Evolutionary conservation across 371 early-diverging fungal genomes (phyloP).

Genomic region (Mucor irregularis): DNA sequence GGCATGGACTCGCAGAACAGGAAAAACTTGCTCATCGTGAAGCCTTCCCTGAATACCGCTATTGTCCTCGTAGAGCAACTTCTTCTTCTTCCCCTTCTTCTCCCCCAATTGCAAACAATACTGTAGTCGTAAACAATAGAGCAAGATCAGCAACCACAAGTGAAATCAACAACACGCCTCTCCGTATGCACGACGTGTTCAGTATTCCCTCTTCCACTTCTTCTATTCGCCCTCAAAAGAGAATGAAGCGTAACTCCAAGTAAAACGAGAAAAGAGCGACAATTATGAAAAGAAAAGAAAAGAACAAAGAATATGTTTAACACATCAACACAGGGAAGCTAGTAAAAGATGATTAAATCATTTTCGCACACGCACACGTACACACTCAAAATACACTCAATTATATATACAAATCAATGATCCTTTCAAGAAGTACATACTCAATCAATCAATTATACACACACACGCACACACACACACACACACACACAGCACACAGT

Average conservation of each 20-base stretch:
- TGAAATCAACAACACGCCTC: constrained; percentile 13
- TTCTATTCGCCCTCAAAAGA: constrained; percentile 7
- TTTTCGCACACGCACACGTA: constrained; percentile 6
- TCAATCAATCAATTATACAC: background rate
- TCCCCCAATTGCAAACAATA: constrained; percentile 3
- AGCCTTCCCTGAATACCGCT: constrained; percentile 54
- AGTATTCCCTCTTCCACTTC: background rate
- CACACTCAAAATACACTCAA: background rate
- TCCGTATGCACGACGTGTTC: constrained; percentile 15
- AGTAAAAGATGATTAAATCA: no score
- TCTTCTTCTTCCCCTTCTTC: constrained; percentile 21
- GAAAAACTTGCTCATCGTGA: constrained; percentile 48
- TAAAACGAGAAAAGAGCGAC: background rate
- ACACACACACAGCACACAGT: background rate
- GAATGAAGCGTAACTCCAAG: constrained; percentile 13
- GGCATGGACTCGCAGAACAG: constrained; percentile 53
- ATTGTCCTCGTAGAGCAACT: constrained; percentile 41
- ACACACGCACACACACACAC: background rate
- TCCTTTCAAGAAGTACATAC: no score
- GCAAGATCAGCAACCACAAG: constrained; percentile 9
- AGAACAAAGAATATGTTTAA: background rate
- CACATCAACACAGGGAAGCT: background rate
- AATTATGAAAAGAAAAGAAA: background rate
- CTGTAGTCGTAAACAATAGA: background rate
- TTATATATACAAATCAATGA: no score